Evolutionary conservation across 108 stramenopile genomes (phyloP), one percentile per base, ranked within the genome.

Genomic region (Nannochloropsis salina): DNA sequence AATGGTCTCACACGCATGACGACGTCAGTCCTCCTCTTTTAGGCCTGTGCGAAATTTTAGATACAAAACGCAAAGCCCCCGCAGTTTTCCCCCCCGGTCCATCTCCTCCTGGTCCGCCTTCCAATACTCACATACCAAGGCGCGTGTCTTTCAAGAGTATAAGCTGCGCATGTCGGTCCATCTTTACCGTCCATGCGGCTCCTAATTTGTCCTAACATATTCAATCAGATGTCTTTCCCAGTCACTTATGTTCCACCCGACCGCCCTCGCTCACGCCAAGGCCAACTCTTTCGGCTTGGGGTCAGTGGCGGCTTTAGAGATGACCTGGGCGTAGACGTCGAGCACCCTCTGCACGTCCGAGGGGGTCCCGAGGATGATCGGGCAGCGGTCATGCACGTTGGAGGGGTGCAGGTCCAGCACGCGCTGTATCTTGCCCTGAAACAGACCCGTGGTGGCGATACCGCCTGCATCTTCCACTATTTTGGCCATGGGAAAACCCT

Each of bases 401-500:
- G 92, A 91, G 43, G 99, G 99, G 21, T 92, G 90, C 11, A 98
- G 90, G 80, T 98, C 97, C 61, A 96, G 85, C n/a, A 99, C 95
- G 61, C 95, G 92, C 84, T 91, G 93, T 83, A 97, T 93, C 84
- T 94, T 94, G 4, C 90, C 96, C 81, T 96, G 88, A 85, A 98
- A 97, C 90, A 95, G 91, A 83, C 98, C 99, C 42, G 98, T 96
- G 42, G 96, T 96, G 42, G 97, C 97, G 83, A 94, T 93, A 44
- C 99, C 99, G 83, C 97, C 97, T 84, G 97, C 97, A 90, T 97
- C 94, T 90, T 99, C 98, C 47, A 98, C 95, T 88, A 98, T 96
- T 87, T 97, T 92, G 31, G 99, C 96, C 99, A 99, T 99, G 44
- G 99, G 99, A 92, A 98, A 97, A 83, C 97, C 98, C 92, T 98